Percentiles rank a stretch among this genome's conserved stretches.
These are phyloP conservation scores for Chondrus crispus DNA, from an alignment of 23 red algal genomes.

Conservation along the genomic window DNA sequence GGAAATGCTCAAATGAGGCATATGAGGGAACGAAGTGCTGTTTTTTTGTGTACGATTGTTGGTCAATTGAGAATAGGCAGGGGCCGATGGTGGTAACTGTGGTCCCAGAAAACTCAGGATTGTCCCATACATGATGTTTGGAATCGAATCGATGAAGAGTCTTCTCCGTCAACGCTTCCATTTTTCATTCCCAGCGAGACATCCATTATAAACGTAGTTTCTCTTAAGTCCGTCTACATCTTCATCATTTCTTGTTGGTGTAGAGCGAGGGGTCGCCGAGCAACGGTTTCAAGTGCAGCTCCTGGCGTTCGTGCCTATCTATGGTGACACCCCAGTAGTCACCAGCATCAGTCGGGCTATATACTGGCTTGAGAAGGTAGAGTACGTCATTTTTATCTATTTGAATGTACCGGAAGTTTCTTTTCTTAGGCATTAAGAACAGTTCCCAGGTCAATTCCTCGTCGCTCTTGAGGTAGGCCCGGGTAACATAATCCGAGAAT, in stretches of 20 bases:
- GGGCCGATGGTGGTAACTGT: not conserved
- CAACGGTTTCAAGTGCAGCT: not conserved
- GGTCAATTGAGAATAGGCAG: not conserved
- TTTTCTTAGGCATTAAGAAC: not conserved
- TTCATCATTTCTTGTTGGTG: not conserved
- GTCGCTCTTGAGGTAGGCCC: not conserved
- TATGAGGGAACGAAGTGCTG: not conserved
- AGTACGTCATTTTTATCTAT: not conserved
- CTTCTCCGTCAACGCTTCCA: not conserved
- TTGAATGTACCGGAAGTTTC: not conserved
- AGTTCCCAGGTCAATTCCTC: not conserved
- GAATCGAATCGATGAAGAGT: not conserved
- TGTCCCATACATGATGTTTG: conserved; percentile 2
- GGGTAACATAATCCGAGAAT: not conserved
- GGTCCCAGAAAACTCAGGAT: not conserved
- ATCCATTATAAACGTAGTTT: not conserved
- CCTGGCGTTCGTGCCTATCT: not conserved
- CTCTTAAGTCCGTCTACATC: not conserved
- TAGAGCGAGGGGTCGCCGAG: conserved; percentile 5
- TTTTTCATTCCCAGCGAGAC: not conserved
- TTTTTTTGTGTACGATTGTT: not conserved
- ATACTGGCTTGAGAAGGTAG: not conserved
- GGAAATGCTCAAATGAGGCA: not conserved
- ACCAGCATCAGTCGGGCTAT: conserved; percentile 10
- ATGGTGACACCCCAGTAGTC: conserved; percentile 24